Conservation (phyloP, 1,284 basidiomycete species). For the Peniophora sp. region DNA sequence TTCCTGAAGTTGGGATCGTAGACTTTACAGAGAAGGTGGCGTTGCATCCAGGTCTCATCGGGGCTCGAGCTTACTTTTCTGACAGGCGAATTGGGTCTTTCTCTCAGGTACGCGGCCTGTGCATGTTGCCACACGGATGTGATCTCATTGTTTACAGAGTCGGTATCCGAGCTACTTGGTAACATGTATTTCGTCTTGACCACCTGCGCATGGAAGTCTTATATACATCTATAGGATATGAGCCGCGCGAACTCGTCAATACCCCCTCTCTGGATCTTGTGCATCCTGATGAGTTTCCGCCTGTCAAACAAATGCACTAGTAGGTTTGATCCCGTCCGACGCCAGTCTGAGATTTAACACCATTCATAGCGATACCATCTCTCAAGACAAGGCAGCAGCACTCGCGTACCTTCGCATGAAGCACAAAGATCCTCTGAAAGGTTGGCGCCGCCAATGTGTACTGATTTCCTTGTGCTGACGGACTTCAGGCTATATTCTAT, state of each 20-base stretch:
- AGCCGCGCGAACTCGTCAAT: slow-evolving; percentile 60
- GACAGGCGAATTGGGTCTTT: slow-evolving; percentile 62
- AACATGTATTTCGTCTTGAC: slow-evolving; percentile 9
- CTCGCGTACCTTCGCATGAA: slow-evolving; percentile 66
- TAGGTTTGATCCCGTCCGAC: slow-evolving; percentile 21
- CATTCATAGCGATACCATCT: slow-evolving; percentile 52
- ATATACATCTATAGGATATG: slow-evolving; percentile 51
- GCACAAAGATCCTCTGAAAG: slow-evolving; percentile 66
- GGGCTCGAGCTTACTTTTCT: slow-evolving; percentile 5
- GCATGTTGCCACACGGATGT: too few species aligned
- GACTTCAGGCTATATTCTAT: not conserved
- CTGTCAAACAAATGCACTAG: slow-evolving; percentile 61
- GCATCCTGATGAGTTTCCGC: slow-evolving; percentile 65
- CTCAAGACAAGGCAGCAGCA: slow-evolving; percentile 67
- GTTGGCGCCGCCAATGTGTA: slow-evolving; percentile 50
- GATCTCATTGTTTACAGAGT: too few species aligned
- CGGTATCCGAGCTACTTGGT: slow-evolving; percentile 66
- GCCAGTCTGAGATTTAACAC: slow-evolving; percentile 3
- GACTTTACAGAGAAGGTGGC: slow-evolving; percentile 65
- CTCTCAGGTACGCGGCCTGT: too few species aligned
- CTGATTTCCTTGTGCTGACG: slow-evolving; percentile 11
- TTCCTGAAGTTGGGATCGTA: slow-evolving; percentile 53
- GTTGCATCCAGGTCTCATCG: slow-evolving; percentile 4
- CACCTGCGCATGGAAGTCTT: not conserved
- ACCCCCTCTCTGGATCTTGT: slow-evolving; percentile 61